A percentile compares a stretch with the other conserved stretches of the same genome.
Evolutionary conservation across 75 land plant species (phyloP).

Genomic region (Selaginella tamariscina): DNA sequence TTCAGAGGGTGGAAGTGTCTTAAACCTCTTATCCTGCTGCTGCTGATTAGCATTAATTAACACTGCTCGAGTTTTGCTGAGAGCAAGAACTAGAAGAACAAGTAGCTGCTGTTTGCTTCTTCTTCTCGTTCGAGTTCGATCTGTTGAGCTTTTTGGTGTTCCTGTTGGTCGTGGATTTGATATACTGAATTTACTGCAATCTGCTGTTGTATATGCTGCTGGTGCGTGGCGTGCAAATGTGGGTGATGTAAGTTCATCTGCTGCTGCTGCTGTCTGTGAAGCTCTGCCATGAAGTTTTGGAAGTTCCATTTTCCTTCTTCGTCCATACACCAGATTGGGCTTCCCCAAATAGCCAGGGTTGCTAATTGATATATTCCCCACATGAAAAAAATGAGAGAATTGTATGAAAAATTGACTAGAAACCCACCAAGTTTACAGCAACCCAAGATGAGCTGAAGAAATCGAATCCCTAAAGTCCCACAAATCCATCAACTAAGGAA

Average conservation of each 20-base stretch:
- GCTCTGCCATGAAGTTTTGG: background rate
- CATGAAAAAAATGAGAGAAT: no score
- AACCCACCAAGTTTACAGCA: background rate
- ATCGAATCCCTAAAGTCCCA: no score
- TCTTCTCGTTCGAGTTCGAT: background rate
- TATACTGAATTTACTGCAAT: background rate
- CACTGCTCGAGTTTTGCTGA: background rate
- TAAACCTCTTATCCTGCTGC: slow-evolving; percentile 64
- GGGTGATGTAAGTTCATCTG: background rate
- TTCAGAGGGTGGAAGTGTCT: slow-evolving; percentile 76
- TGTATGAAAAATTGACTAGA: no score
- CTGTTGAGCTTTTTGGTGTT: no score
- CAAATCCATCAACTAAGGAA: no score
- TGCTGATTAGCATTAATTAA: background rate
- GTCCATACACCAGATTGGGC: background rate
- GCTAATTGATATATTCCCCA: background rate
- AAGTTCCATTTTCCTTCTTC: background rate
- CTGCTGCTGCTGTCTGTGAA: no score
- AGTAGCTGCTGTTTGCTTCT: background rate
- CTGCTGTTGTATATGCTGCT: background rate
- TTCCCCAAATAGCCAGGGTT: background rate
- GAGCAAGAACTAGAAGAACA: background rate
- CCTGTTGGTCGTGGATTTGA: background rate
- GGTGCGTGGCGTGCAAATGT: background rate
- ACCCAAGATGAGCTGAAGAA: background rate